phyloP scores from a whole-genome alignment of 2,329 filamentous ascomycete genomes.

The Diaporthe capsici region DNA sequence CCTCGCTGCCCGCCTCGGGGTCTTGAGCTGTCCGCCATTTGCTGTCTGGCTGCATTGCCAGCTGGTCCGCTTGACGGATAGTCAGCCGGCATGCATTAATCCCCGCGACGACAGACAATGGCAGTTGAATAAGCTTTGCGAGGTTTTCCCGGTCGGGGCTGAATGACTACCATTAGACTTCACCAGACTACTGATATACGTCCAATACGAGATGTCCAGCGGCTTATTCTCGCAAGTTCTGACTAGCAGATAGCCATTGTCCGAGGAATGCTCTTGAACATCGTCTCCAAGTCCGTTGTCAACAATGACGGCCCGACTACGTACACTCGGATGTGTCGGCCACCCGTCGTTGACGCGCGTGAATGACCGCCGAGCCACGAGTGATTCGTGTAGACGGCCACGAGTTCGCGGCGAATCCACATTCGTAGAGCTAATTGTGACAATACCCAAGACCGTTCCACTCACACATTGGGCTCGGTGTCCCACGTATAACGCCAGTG shows the following conservation, averaged over 20 bases:
- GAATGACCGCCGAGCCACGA: conserved; percentile 20
- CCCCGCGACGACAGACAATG: background rate
- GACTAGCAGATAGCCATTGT: background rate
- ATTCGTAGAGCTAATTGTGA: conserved; percentile 4
- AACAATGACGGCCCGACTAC: background rate
- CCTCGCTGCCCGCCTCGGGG: background rate
- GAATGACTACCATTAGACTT: background rate
- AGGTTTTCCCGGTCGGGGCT: background rate
- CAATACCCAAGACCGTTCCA: background rate
- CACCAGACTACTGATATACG: conserved; percentile 5
- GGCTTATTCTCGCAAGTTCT: background rate
- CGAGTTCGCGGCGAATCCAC: background rate
- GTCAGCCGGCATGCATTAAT: background rate
- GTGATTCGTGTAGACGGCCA: conserved; percentile 7
- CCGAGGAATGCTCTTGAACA: background rate
- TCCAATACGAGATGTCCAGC: background rate
- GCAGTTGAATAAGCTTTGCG: conserved; percentile 6
- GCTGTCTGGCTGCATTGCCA: background rate
- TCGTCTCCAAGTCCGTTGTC: background rate
- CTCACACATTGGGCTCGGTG: background rate
- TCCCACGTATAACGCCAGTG: background rate
- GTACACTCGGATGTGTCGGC: background rate
- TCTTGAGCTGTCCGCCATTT: background rate
- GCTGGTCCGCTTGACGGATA: background rate
- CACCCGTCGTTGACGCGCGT: background rate